These are phyloP conservation scores for Agastache rugosa DNA, from an alignment of 257 asterid species.

Conservation along the genomic window DNA sequence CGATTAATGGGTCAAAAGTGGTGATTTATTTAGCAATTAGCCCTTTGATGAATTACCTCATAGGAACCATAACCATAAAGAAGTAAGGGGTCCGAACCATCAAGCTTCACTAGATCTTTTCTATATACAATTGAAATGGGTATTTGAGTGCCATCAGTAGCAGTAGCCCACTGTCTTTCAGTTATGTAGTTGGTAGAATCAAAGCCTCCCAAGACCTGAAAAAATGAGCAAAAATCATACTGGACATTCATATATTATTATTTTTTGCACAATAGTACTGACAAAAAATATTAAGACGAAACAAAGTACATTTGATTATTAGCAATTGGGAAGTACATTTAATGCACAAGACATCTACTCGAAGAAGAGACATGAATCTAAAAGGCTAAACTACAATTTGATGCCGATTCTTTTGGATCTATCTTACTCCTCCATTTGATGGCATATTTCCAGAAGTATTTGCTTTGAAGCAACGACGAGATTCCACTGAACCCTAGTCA, in stretches of 20 bases:
- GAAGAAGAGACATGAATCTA: not conserved
- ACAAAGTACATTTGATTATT: not conserved
- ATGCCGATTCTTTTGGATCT: no score
- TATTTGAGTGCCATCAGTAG: conserved; percentile 78
- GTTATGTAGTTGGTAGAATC: conserved; percentile 76
- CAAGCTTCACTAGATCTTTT: conserved; percentile 81
- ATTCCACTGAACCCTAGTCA: no score
- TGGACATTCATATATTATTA: not conserved
- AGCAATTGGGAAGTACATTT: not conserved
- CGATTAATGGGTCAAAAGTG: not conserved
- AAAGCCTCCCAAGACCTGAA: conserved; percentile 90
- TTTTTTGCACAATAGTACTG: conserved; percentile 7
- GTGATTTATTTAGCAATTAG: not conserved
- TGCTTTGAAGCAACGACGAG: no score
- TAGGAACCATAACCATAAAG: conserved; percentile 98
- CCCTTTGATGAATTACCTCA: conserved; percentile 61
- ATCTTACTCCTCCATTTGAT: no score
- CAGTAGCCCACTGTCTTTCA: conserved; percentile 93
- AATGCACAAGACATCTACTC: not conserved
- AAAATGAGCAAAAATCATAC: conserved; percentile 25
- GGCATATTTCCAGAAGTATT: no score
- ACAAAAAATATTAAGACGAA: not conserved
- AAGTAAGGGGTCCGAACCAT: conserved; percentile 84
- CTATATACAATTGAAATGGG: conserved; percentile 83
- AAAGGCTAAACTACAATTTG: not conserved